Evolutionary conservation across 768 basidiomycete genomes (phyloP).

Genomic region (Boletus vermiculosoides): DNA sequence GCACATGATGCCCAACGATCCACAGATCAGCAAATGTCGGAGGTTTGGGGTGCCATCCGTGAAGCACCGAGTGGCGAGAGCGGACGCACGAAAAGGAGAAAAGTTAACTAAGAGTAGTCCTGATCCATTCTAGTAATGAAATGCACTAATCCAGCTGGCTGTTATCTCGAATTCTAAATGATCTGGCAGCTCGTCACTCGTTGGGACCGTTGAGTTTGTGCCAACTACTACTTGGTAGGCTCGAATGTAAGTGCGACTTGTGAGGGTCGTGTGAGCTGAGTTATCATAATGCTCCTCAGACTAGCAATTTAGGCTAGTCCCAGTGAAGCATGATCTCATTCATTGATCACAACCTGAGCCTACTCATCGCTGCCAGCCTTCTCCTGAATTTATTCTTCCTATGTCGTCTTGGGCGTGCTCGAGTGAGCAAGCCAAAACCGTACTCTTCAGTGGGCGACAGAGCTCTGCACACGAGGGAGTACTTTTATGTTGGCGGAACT

Average conservation of each 20-base stretch:
- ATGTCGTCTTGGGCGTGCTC: background rate
- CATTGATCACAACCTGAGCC: background rate
- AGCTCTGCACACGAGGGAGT: conserved; percentile 44
- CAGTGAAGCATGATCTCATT: conserved; percentile 7
- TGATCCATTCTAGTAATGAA: background rate
- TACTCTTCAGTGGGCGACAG: conserved; percentile 12
- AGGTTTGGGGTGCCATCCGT: conserved; percentile 59
- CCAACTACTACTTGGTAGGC: background rate
- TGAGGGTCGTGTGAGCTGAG: background rate
- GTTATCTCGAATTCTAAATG: background rate
- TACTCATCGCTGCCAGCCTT: conserved; percentile 13
- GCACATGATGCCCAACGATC: conserved; percentile 10
- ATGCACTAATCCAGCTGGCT: background rate
- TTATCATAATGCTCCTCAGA: too few species aligned
- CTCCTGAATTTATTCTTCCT: conserved; percentile 22
- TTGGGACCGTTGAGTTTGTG: background rate
- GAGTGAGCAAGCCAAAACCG: background rate
- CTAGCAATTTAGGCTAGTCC: too few species aligned
- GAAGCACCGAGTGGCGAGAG: conserved; percentile 52
- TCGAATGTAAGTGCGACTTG: too few species aligned
- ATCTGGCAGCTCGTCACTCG: background rate
- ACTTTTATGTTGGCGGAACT: conserved; percentile 48
- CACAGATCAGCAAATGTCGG: conserved; percentile 42
- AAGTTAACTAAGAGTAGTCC: conserved; percentile 1
- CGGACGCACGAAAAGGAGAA: conserved; percentile 34